Percentiles rank a stretch among this genome's conserved stretches.
phyloP scores from a whole-genome alignment of 2,329 filamentous ascomycete species.

The Diaporthe longicolla region DNA sequence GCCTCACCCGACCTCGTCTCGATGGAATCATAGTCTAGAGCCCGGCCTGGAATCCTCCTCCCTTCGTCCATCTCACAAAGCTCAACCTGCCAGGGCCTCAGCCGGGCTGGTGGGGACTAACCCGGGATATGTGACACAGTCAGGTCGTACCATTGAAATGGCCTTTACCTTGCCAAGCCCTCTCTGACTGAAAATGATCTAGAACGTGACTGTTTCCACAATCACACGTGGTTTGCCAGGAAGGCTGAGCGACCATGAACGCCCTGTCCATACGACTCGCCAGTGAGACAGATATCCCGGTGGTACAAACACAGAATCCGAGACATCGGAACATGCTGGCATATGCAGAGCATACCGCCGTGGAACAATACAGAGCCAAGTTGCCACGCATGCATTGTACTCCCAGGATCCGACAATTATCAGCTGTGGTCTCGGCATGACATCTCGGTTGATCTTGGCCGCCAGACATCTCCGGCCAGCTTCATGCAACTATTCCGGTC shows the following conservation, averaged over 20 bases:
- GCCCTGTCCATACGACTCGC: not conserved
- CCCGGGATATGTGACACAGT: no score
- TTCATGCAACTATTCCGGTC: not conserved
- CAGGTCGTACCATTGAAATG: not conserved
- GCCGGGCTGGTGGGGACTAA: not conserved
- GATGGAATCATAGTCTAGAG: not conserved
- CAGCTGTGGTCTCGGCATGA: not conserved
- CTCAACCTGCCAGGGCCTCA: not conserved
- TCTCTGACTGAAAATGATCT: not conserved
- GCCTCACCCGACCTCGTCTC: slow-evolving; percentile 24
- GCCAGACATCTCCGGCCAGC: no score
- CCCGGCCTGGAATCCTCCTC: no score
- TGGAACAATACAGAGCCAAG: slow-evolving; percentile 4
- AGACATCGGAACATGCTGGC: slow-evolving; percentile 38
- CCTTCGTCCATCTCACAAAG: not conserved
- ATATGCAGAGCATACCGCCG: slow-evolving; percentile 22
- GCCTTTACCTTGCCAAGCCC: not conserved
- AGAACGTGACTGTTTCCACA: slow-evolving; percentile 6
- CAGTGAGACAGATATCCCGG: slow-evolving; percentile 4
- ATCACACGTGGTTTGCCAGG: slow-evolving; percentile 28
- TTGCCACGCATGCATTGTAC: not conserved
- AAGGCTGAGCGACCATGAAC: not conserved
- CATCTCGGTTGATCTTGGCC: not conserved
- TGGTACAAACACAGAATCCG: slow-evolving; percentile 30
- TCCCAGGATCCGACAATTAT: not conserved